Evolutionary conservation across 2,329 filamentous ascomycete species (phyloP).

Genomic region (Botrytis squamosa): DNA sequence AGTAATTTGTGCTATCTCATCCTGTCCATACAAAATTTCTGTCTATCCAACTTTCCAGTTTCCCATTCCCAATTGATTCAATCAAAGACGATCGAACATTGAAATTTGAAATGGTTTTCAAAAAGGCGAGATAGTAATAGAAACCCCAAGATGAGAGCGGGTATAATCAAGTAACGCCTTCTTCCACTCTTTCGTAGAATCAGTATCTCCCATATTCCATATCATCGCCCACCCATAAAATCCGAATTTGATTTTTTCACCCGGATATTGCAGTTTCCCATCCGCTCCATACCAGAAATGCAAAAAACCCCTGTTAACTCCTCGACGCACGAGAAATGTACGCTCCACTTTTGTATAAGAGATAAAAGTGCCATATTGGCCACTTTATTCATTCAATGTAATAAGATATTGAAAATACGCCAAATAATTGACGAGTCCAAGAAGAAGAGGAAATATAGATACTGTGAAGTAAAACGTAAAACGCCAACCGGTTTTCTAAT

Average conservation of each 20-base stretch:
- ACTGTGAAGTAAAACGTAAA: background rate
- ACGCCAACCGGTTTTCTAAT: conserved; percentile 13
- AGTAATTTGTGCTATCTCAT: conserved; percentile 11
- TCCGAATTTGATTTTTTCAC: background rate
- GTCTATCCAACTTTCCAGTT: background rate
- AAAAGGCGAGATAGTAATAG: background rate
- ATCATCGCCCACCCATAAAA: conserved; percentile 2
- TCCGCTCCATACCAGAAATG: conserved; percentile 14
- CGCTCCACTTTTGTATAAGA: conserved; percentile 10
- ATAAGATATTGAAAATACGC: background rate
- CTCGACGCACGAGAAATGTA: conserved; percentile 12
- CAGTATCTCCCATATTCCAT: conserved; percentile 12
- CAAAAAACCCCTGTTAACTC: conserved; percentile 3
- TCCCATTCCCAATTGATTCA: background rate
- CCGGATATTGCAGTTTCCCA: background rate
- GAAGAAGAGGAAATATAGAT: conserved; percentile 5
- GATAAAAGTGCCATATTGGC: background rate
- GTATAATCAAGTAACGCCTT: conserved; percentile 18
- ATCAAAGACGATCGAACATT: background rate
- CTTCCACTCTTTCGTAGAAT: conserved; percentile 9
- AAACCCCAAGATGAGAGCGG: conserved; percentile 14
- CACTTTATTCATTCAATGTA: background rate
- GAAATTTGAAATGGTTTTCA: background rate
- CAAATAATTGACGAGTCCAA: background rate
- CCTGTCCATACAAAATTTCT: background rate